Evolutionary conservation across 257 asterid species (phyloP).

Genomic region (Rauvolfia tetraphylla): DNA sequence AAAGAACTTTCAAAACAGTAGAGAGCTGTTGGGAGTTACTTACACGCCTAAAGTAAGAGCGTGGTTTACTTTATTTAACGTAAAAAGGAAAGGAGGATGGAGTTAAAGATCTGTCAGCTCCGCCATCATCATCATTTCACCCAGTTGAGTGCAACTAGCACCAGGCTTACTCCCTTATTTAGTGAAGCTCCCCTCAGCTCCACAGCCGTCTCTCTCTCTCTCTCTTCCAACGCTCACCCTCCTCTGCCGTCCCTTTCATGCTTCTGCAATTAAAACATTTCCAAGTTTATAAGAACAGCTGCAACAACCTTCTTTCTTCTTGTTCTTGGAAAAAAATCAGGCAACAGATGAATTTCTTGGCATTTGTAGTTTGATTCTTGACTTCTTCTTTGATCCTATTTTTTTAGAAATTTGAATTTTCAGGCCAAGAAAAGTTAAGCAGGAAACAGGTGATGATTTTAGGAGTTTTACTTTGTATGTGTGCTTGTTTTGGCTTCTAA

Average conservation of each 20-base stretch:
- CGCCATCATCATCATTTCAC: constrained; percentile 15
- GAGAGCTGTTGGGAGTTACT: neutral
- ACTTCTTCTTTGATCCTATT: neutral
- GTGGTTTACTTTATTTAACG: constrained; percentile 9
- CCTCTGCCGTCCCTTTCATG: constrained; percentile 40
- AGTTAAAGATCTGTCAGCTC: neutral
- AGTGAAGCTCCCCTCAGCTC: neutral
- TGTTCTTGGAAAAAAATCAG: constrained; percentile 7
- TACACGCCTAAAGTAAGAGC: neutral
- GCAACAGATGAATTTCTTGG: neutral
- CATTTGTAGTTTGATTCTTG: neutral
- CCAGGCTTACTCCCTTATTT: neutral
- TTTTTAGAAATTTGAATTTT: constrained; percentile 9
- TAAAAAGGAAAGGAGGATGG: constrained; percentile 1
- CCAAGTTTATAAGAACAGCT: constrained; percentile 30
- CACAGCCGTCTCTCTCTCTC: neutral
- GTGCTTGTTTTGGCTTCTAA: neutral
- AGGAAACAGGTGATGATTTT: neutral
- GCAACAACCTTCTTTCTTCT: constrained; percentile 28
- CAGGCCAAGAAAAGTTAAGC: neutral
- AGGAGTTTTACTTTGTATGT: neutral
- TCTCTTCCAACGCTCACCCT: constrained; percentile 13
- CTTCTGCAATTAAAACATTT: constrained; percentile 58
- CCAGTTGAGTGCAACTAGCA: constrained; percentile 20
- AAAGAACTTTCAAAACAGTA: no score